Conservation (phyloP, 768 basidiomycete species). For the Trametes cubensis region DNA sequence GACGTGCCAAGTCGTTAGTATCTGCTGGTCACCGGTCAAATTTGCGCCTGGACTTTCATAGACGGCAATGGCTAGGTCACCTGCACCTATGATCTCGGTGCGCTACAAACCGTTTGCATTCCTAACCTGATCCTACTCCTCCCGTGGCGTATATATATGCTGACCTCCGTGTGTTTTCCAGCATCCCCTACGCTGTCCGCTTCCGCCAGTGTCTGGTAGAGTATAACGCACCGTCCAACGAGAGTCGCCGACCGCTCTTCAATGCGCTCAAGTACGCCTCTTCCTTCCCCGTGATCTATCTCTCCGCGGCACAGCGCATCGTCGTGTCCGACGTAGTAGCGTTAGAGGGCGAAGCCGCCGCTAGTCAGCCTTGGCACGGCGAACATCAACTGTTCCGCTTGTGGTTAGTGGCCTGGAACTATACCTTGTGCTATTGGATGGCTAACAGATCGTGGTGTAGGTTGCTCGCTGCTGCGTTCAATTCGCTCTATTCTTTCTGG, state of each 20-base stretch:
- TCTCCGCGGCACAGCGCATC: constrained; percentile 87
- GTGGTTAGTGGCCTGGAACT: constrained; percentile 56
- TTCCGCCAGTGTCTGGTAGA: constrained; percentile 94
- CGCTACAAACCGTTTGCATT: not conserved
- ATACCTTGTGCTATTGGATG: constrained; percentile 4
- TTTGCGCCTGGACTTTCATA: not conserved
- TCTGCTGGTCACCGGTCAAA: too few relatives aligned
- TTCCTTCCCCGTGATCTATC: constrained; percentile 92
- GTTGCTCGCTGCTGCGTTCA: constrained; percentile 82
- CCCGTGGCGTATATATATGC: not conserved
- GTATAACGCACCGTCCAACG: constrained; percentile 63
- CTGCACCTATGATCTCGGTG: not conserved
- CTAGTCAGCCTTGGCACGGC: constrained; percentile 63
- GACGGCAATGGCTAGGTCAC: constrained; percentile 3
- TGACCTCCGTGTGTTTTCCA: constrained; percentile 34
- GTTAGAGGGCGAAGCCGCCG: constrained; percentile 47
- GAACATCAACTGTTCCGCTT: constrained; percentile 80
- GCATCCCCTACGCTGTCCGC: constrained; percentile 88
- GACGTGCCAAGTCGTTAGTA: too few relatives aligned
- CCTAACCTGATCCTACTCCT: constrained; percentile 5
- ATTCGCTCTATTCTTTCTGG: constrained; percentile 96
- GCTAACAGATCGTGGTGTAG: constrained; percentile 43
- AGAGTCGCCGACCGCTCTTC: constrained; percentile 72
- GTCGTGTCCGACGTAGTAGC: constrained; percentile 62
- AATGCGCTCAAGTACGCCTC: constrained; percentile 97